Base-by-base conservation (phyloP, 2,329 filamentous ascomycete species). In the Diaporthe australafricana region DNA sequence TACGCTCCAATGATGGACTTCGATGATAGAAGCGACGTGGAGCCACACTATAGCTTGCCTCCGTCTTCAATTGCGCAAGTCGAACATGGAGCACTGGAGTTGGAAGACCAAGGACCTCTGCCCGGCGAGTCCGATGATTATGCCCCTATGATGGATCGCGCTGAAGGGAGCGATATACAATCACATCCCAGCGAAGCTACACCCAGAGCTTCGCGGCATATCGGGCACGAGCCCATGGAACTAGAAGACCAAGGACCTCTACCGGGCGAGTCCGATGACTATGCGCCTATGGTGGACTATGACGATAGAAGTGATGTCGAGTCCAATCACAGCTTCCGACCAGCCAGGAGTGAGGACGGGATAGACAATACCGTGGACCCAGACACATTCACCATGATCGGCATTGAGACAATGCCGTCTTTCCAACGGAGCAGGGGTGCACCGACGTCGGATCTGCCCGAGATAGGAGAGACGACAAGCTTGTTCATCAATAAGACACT, bases 381-480 rank as follows among this genome's bases (percentile, higher is more conserved):
- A 20, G 88, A 90, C 72, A 86, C 87, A 48, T 89, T 90, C 73
- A 90, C 87, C 77, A 89, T 89, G 87, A 90, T 90, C 70, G 87
- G 87, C 40, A 84, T 89, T 72, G 84, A 88, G 56, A 88, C 87
- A 2, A 80, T 90, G 22, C 86, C 85, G 2, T 88, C 87, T 0
- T 81, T 89, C 69, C 84, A 85, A 45, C 83, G 80, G 1, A 83
- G 82, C 45, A 79, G 84, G 70, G 81, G 78, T 72, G 75, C 77
- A n/a, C 78, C 80, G 30, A 77, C 79, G 3, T 79, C 80, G 2
- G 75, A 78, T 1, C 78, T 82, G 4, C 81, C 84, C 11, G 86
- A 88, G 38, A 82, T 89, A 74, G 89, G 88, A 5, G 87, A 90
- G 22, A 85, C 86, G 40, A 90, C 88, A 0, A 89, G 85, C 68